Conservation (phyloP, 129 eudicot species). For the Tagetes patula region DNA sequence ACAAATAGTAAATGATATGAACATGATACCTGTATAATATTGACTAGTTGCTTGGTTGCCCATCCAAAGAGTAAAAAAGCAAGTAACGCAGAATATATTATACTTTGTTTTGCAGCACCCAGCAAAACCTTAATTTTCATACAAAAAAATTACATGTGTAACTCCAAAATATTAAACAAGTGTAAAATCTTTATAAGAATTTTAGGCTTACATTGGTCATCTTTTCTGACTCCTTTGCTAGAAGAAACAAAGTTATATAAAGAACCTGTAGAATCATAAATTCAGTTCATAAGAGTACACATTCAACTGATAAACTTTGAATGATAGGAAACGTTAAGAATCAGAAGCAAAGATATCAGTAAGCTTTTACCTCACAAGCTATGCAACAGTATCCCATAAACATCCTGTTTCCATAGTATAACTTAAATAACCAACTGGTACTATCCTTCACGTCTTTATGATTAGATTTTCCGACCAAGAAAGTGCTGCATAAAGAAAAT, state of each 20-base stretch:
- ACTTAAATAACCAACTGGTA: conserved; percentile 83
- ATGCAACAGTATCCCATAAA: conserved; percentile 92
- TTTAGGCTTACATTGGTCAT: conserved; percentile 53
- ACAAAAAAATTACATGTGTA: conserved; percentile 22
- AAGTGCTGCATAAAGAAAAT: conserved; percentile 60
- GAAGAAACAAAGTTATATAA: conserved; percentile 77
- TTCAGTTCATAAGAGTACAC: conserved; percentile 14
- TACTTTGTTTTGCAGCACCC: conserved; percentile 43
- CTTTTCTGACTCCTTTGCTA: conserved; percentile 67
- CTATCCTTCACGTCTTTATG: conserved; percentile 98
- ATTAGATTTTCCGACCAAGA: conserved; percentile 88
- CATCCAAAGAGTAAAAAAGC: conserved; percentile 70
- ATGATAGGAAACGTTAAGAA: neutral
- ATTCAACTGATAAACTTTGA: neutral
- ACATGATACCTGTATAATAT: conserved; percentile 75
- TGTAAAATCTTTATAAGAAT: neutral
- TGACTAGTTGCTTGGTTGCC: conserved; percentile 77
- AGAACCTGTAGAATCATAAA: conserved; percentile 51
- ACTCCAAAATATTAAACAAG: conserved; percentile 12
- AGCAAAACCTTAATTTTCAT: conserved; percentile 41
- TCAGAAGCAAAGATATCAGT: neutral
- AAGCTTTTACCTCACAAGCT: conserved; percentile 80
- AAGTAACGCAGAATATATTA: conserved; percentile 45
- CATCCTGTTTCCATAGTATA: conserved; percentile 80
- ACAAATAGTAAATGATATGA: neutral